Evolutionary conservation across 768 basidiomycete species (phyloP).

Genomic region (Hericium erinaceus): DNA sequence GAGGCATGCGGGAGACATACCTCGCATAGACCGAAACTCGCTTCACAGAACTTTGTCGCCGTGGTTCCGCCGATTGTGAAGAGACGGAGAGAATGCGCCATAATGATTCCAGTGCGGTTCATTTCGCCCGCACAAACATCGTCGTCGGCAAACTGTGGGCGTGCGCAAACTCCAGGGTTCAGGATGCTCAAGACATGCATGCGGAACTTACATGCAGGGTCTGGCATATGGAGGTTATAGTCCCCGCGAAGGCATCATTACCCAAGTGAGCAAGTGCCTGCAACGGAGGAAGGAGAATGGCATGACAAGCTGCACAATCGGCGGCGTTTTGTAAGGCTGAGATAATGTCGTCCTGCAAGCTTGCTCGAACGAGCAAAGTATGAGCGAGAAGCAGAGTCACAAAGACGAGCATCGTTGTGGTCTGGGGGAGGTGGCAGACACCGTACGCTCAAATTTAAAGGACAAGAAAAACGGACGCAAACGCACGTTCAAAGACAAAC

Average conservation of each 20-base stretch:
- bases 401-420: conserved; percentile 5
- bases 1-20: not conserved
- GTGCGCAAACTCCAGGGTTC: no score
- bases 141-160: not conserved
- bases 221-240: not conserved
- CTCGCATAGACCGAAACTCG: conserved; percentile 1
- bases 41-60: conserved; percentile 1
- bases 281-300: not conserved
- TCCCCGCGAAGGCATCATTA: not conserved
- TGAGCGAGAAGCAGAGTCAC: no score
- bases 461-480: not conserved
- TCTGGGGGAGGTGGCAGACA: no score
- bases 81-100: not conserved
- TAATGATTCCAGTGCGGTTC: not conserved
- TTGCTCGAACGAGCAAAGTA: not conserved
- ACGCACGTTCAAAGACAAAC: no score
- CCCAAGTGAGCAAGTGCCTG: not conserved
- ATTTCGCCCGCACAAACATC: not conserved
- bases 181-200: no score
- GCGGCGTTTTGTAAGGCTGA: not conserved
- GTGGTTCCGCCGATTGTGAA: not conserved
- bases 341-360: not conserved
- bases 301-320: not conserved
- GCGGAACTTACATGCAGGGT: not conserved
- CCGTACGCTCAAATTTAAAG: not conserved